These are phyloP conservation scores for Trypanosoma scelopori DNA, from an alignment of 208 protist genomes.

Conservation along the genomic window DNA sequence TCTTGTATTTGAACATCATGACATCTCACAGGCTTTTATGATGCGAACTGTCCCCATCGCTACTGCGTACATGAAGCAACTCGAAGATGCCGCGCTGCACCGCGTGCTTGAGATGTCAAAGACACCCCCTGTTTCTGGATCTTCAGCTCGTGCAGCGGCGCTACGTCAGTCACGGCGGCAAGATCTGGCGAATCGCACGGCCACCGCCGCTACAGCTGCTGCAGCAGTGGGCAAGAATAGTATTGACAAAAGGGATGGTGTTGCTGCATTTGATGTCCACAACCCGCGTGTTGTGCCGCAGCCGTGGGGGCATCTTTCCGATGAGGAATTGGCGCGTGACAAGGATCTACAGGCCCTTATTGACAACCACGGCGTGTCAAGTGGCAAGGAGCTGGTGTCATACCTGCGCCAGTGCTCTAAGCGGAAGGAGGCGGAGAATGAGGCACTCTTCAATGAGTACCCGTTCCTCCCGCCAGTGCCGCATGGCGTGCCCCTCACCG, in stretches of 20 bases:
- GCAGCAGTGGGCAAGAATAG: background rate
- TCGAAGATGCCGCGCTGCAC: background rate
- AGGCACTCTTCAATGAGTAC: conserved; percentile 54
- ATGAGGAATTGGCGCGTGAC: conserved; percentile 51
- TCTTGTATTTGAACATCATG: conserved; percentile 39
- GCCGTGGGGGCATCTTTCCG: conserved; percentile 59
- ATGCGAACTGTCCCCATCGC: conserved; percentile 1
- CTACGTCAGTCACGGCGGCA: conserved; percentile 10
- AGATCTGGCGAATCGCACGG: conserved; percentile 2
- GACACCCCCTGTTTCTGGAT: background rate
- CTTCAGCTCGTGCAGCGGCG: background rate
- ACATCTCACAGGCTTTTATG: conserved; percentile 25
- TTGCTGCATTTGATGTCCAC: background rate
- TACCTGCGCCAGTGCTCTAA: conserved; percentile 45
- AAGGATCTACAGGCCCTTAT: conserved; percentile 35
- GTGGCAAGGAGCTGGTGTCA: conserved; percentile 21
- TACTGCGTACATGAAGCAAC: conserved; percentile 17
- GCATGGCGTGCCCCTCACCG: conserved; percentile 52
- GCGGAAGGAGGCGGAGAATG: conserved; percentile 67
- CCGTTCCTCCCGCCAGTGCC: conserved; percentile 57
- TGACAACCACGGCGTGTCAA: conserved; percentile 12
- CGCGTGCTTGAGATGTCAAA: conserved; percentile 25
- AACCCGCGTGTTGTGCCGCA: conserved; percentile 66
- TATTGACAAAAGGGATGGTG: background rate
- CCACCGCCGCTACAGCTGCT: background rate